Evolutionary conservation across 2,329 filamentous ascomycete genomes (phyloP).

Genomic region (Gaeumannomyces tritici): DNA sequence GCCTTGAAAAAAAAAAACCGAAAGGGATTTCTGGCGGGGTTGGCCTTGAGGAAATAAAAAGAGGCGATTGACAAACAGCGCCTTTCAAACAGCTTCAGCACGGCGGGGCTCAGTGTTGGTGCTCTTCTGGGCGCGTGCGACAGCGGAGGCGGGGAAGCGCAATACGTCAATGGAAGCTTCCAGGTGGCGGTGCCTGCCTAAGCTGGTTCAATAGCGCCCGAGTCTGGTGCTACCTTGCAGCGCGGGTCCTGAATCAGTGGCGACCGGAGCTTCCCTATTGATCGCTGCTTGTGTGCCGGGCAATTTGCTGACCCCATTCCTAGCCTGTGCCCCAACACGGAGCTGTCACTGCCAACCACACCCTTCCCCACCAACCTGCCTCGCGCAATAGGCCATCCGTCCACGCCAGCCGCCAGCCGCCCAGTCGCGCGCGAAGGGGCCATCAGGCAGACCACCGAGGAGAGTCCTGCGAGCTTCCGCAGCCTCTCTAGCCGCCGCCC

Average conservation of each 20-base stretch:
- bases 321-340: too few species aligned
- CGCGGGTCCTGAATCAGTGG: neutral
- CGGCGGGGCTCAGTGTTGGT: neutral
- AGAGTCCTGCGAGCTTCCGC: neutral
- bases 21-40: neutral
- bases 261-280: neutral
- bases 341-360: too few species aligned
- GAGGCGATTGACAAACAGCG: neutral
- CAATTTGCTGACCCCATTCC: too few species aligned
- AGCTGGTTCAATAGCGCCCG: neutral
- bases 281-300: neutral
- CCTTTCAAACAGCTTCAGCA: neutral
- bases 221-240: too few species aligned
- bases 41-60: neutral
- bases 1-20: too few species aligned
- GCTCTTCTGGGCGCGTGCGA: neutral
- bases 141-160: neutral
- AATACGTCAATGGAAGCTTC: neutral
- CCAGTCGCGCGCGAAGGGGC: neutral
- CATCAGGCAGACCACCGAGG: neutral
- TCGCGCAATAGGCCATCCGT: neutral
- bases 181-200: neutral
- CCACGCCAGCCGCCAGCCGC: too few species aligned
- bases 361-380: too few species aligned
- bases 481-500: neutral